Base-by-base conservation (phyloP, 306 rosid genomes). In the Prunus mongolica region DNA sequence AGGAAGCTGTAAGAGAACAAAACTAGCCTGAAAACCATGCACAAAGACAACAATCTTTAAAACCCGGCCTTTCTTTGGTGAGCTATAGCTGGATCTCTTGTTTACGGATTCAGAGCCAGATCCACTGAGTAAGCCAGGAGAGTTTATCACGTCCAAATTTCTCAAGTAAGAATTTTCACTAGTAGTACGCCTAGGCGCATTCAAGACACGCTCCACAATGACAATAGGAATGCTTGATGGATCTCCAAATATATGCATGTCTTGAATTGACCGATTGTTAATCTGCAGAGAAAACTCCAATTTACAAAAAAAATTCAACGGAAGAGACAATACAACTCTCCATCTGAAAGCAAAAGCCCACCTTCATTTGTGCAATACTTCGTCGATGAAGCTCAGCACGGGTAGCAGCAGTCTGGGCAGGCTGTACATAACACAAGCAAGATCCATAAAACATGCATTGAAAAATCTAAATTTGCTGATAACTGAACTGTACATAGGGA, bases 21-120 rank as follows among this genome's bases (percentile, higher is more conserved):
- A 71, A 85, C 96, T 88, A 84, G 93, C 98, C 97, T 94, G 98
- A 84, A 94, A 94, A 51, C 98, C 98, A 83, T 94, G 98, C 76
- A 94, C 98, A 74, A 94, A 94, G 84, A 94, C 89, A 61, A 89
- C 97, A 84, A 90, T 85, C 90, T 89, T 92, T 81, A 94, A 83
- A 65, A 84, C 82, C 51, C 88, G 90, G 74, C 82, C 80, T 76
- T 80, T 81, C 75, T 83, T 74, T 82, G 82, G 78, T 70, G 75
- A 66, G 73, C 65, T 60, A 80, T 25, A 22, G 67, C 76, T 76
- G 32, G 79, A 78, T 76, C 70, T 80, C 77, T 84, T 84, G 79
- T 80, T 72, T 69, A 55, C 72, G 67, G 63, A 75, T 69, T 76
- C 86, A 60, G 73, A 62, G 79, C 65, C 80, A 49, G 80, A 28